These are phyloP conservation scores for Cymbopogon citratus DNA, from an alignment of 176 grass and related monocot species.

Conservation along the genomic window DNA sequence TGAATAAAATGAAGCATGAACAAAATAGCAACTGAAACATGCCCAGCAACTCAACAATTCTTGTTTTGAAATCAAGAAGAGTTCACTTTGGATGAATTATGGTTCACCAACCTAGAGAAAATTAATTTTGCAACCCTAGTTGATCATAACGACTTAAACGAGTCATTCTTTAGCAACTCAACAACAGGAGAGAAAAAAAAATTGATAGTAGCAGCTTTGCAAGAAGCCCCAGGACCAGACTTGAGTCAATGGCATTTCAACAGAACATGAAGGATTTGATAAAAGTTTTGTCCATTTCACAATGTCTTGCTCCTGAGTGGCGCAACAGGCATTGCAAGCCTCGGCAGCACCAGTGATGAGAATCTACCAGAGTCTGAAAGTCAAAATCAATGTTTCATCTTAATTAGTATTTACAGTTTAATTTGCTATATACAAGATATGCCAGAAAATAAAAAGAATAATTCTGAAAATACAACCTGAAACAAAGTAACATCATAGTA, in stretches of 20 bases:
- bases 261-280: no score
- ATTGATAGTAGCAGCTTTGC: background rate
- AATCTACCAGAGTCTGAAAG: constrained; percentile 2
- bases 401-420: no score
- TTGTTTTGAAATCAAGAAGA: no score
- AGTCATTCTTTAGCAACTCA: no score
- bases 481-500: background rate
- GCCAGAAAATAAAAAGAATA: background rate
- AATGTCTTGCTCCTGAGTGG: background rate
- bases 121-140: no score
- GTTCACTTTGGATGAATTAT: no score
- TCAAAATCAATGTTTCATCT: background rate
- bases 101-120: no score
- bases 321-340: background rate
- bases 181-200: no score
- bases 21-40: no score
- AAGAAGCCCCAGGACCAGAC: background rate
- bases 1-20: no score
- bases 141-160: no score
- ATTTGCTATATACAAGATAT: background rate
- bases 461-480: background rate
- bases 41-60: no score
- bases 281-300: background rate
- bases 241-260: background rate
- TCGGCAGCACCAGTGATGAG: background rate